Evolutionary conservation across 116 monocot species (phyloP).

Genomic region (Trichopus zeylanicus): DNA sequence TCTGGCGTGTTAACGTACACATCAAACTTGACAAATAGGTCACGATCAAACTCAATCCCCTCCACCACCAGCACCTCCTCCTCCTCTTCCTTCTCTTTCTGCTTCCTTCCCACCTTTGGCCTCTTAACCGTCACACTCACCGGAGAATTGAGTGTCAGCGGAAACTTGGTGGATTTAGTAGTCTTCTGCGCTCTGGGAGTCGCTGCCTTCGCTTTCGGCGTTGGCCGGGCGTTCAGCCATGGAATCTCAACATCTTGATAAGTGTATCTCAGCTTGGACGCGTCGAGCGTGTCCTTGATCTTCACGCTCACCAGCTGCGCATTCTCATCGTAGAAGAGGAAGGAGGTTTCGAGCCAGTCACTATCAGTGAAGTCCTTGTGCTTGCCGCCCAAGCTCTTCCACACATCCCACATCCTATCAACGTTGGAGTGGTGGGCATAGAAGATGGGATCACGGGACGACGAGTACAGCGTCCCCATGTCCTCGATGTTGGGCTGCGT

Average conservation of each 20-base stretch:
- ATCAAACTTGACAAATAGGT: slow-evolving; percentile 9
- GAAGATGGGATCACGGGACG: slow-evolving; percentile 14
- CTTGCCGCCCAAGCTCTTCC: slow-evolving; percentile 11
- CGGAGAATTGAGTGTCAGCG: slow-evolving; percentile 7
- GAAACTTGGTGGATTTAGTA: slow-evolving; percentile 5
- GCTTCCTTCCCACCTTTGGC: slow-evolving; percentile 5
- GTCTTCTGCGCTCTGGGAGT: background rate
- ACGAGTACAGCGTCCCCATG: slow-evolving; percentile 26
- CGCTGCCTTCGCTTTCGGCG: background rate
- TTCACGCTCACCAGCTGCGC: slow-evolving; percentile 10
- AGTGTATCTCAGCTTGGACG: slow-evolving; percentile 4
- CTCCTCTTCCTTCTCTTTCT: slow-evolving; percentile 9
- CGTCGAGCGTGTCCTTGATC: slow-evolving; percentile 11
- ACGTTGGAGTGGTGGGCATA: slow-evolving; percentile 26
- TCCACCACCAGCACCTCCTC: slow-evolving; percentile 18
- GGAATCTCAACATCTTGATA: slow-evolving; percentile 17
- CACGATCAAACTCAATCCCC: slow-evolving; percentile 14
- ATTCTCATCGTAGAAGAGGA: slow-evolving; percentile 42
- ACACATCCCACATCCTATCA: slow-evolving; percentile 15
- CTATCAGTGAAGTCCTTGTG: slow-evolving; percentile 12
- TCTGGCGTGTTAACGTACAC: slow-evolving; percentile 10
- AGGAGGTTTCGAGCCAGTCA: slow-evolving; percentile 25
- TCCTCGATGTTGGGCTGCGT: slow-evolving; percentile 12
- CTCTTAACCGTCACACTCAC: slow-evolving; percentile 11
- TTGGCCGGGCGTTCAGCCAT: slow-evolving; percentile 6